These are phyloP conservation scores for Rhodotorula sp. DNA, from an alignment of 1,284 basidiomycete genomes.

Conservation along the genomic window DNA sequence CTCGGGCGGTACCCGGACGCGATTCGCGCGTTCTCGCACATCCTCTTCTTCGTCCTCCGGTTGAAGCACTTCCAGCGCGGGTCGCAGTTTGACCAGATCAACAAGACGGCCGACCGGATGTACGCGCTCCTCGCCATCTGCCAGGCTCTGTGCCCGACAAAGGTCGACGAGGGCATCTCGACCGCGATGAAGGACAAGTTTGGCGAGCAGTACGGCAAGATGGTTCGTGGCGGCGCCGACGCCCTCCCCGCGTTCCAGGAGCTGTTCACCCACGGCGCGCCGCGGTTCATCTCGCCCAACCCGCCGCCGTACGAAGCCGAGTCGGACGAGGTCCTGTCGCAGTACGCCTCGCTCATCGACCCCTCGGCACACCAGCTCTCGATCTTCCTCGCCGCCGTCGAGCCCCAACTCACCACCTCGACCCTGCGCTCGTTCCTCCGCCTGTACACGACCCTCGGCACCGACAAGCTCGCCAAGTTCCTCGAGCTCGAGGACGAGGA, in stretches of 20 bases:
- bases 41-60: constrained; percentile 76
- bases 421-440: constrained; percentile 89
- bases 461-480: constrained; percentile 87
- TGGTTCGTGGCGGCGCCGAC: constrained; percentile 69
- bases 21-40: constrained; percentile 85
- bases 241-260: constrained; percentile 84
- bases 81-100: constrained; percentile 96
- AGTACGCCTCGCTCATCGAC: constrained; percentile 55
- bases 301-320: constrained; percentile 80
- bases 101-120: constrained; percentile 96
- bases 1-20: constrained; percentile 92
- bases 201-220: constrained; percentile 82
- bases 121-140: constrained; percentile 93
- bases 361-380: constrained; percentile 78
- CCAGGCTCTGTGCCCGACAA: constrained; percentile 82
- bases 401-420: constrained; percentile 71
- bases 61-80: constrained; percentile 59
- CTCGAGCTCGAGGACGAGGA: constrained; percentile 75
- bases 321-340: constrained; percentile 55
- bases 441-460: constrained; percentile 89
- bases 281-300: constrained; percentile 93
- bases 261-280: constrained; percentile 89
- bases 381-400: constrained; percentile 77
- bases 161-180: constrained; percentile 88
- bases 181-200: constrained; percentile 90